Percentiles rank a stretch among this genome's conserved stretches.
These are phyloP conservation scores for Haematococcus sp. DNA, from an alignment of 139 green algal genomes.

Conservation along the genomic window DNA sequence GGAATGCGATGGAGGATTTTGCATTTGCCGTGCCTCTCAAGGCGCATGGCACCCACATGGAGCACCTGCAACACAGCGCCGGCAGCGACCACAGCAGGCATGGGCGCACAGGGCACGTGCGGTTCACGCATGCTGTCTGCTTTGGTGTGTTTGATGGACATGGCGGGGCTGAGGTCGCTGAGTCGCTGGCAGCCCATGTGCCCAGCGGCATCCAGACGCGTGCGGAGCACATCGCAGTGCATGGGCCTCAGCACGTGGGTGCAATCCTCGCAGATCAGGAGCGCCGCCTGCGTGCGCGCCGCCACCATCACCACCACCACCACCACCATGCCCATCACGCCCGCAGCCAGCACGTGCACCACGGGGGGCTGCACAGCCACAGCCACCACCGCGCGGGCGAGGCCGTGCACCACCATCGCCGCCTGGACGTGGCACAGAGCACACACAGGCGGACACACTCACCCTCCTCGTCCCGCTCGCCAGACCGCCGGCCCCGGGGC, in stretches of 20 bases:
- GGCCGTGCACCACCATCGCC: background rate
- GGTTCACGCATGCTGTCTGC: background rate
- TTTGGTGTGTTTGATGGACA: conserved; percentile 21
- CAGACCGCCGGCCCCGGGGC: no score
- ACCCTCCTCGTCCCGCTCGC: no score
- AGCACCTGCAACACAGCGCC: no score
- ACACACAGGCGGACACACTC: background rate
- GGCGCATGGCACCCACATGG: no score
- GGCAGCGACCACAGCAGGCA: background rate
- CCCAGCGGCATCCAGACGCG: background rate
- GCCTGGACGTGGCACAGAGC: background rate
- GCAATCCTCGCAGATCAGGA: conserved; percentile 3
- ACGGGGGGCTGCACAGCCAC: background rate
- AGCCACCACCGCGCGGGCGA: background rate
- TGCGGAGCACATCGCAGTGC: background rate
- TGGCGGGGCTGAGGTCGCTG: conserved; percentile 2
- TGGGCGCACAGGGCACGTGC: background rate
- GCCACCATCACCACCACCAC: background rate
- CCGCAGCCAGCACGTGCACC: background rate
- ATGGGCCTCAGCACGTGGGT: conserved; percentile 10
- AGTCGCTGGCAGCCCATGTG: conserved; percentile 7
- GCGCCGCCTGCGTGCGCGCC: background rate
- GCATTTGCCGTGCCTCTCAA: conserved; percentile 13
- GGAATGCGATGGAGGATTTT: conserved; percentile 13
- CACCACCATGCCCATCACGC: background rate